These are phyloP conservation scores for Solanum phureja DNA, from an alignment of 257 asterid genomes.

Conservation along the genomic window DNA sequence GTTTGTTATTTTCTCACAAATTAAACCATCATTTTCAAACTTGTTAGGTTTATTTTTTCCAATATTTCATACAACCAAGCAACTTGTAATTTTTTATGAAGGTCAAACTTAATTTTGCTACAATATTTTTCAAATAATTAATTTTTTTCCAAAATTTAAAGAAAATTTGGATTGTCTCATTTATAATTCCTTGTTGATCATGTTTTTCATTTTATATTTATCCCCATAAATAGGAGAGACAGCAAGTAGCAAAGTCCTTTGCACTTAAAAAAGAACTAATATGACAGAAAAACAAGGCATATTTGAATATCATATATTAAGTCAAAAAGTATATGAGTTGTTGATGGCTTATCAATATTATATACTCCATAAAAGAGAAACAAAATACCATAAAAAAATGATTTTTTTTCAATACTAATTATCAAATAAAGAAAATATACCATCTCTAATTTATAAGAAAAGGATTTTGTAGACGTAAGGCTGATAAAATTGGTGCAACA, in stretches of 20 bases:
- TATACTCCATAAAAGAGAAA: neutral
- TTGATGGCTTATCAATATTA: neutral
- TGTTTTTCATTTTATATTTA: neutral
- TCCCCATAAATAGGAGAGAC: neutral
- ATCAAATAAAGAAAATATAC: neutral
- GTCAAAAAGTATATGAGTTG: neutral
- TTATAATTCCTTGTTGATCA: neutral
- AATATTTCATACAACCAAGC: neutral
- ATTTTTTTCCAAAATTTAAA: neutral
- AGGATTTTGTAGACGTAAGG: too few species aligned
- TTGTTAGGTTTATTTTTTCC: neutral
- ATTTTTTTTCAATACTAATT: neutral
- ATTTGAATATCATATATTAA: too few species aligned
- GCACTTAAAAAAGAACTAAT: too few species aligned
- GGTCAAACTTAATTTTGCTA: neutral
- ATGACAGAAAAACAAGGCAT: too few species aligned
- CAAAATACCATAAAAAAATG: neutral
- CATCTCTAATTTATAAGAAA: neutral
- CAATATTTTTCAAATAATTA: neutral
- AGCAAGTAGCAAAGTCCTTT: too few species aligned
- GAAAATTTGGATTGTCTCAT: neutral
- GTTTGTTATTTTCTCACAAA: too few species aligned
- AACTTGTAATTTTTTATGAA: neutral
- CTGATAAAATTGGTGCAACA: neutral
- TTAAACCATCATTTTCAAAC: too few species aligned